Evolutionary conservation across 2,329 filamentous ascomycete genomes (phyloP).

Genomic region (Xylariaceae sp.): DNA sequence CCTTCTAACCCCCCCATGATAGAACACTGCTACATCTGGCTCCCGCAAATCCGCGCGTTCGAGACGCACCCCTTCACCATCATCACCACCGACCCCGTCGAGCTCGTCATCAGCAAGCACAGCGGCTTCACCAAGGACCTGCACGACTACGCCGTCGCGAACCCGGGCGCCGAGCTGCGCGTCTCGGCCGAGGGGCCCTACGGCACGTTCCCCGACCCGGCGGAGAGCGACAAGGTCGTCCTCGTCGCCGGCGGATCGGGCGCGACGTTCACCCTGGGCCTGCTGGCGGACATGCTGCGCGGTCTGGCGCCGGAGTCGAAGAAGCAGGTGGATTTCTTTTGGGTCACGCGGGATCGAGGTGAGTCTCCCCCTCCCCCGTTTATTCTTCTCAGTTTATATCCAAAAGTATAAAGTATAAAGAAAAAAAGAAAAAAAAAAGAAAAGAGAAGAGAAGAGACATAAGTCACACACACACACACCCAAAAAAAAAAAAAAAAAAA

Average conservation of each 20-base stretch:
- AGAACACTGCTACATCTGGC: conserved; percentile 59
- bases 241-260: conserved; percentile 57
- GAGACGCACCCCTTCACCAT: conserved; percentile 63
- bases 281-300: conserved; percentile 42
- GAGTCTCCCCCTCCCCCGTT: conserved; percentile 18
- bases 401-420: too few relatives aligned
- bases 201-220: conserved; percentile 48
- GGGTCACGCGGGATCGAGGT: conserved; percentile 44
- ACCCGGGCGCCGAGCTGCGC: conserved; percentile 44
- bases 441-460: too few relatives aligned
- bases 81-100: conserved; percentile 44
- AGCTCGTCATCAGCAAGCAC: conserved; percentile 54
- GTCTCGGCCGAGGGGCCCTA: conserved; percentile 56
- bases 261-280: conserved; percentile 51
- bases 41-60: conserved; percentile 49
- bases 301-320: conserved; percentile 35
- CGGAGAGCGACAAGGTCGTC: conserved; percentile 50
- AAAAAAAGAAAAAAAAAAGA: too few relatives aligned
- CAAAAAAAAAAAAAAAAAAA: too few relatives aligned
- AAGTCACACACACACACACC: too few relatives aligned
- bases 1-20: not conserved
- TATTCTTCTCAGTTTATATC: too few relatives aligned
- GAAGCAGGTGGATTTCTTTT: conserved; percentile 43
- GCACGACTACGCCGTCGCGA: conserved; percentile 44
- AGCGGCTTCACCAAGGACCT: conserved; percentile 55